phyloP scores from a whole-genome alignment of 2,329 filamentous ascomycete species.

The Eurotiales sp. region DNA sequence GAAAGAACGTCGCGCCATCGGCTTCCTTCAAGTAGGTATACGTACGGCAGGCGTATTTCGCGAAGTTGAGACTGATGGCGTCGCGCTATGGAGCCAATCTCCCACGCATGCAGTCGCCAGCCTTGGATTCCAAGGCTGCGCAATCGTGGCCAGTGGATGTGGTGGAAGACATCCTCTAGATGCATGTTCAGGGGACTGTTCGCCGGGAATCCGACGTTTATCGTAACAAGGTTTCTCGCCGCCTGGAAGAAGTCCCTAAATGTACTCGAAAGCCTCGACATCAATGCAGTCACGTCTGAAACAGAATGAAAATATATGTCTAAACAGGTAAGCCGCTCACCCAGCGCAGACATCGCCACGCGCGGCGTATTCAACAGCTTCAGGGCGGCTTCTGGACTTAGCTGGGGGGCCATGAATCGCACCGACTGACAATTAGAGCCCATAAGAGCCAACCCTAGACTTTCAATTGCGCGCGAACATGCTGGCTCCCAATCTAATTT shows the following conservation, averaged over 20 bases:
- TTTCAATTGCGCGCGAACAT: conserved; percentile 59
- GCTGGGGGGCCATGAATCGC: conserved; percentile 60
- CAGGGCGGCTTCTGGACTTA: conserved; percentile 58
- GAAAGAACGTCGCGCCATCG: conserved; percentile 59
- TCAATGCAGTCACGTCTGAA: conserved; percentile 54
- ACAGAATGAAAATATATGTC: conserved; percentile 62
- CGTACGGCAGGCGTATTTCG: conserved; percentile 57
- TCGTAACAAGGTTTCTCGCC: conserved; percentile 57
- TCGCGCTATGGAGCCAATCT: conserved; percentile 56
- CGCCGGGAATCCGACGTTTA: conserved; percentile 63
- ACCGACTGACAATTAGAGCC: conserved; percentile 55
- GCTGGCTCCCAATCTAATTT: conserved; percentile 60
- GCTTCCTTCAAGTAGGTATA: conserved; percentile 59
- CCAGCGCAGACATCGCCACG: conserved; percentile 48
- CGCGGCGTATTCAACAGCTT: conserved; percentile 48
- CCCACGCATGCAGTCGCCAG: conserved; percentile 58
- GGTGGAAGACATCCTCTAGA: conserved; percentile 61
- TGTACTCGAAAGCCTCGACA: conserved; percentile 54
- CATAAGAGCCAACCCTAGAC: conserved; percentile 55
- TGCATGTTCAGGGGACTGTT: conserved; percentile 54
- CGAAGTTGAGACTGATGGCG: conserved; percentile 56
- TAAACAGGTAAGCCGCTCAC: conserved; percentile 57
- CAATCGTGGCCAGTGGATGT: conserved; percentile 58
- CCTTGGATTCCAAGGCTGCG: conserved; percentile 63
- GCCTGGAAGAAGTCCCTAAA: conserved; percentile 58